These are phyloP conservation scores for Avicennia marina DNA, from an alignment of 257 asterid genomes.

Conservation along the genomic window DNA sequence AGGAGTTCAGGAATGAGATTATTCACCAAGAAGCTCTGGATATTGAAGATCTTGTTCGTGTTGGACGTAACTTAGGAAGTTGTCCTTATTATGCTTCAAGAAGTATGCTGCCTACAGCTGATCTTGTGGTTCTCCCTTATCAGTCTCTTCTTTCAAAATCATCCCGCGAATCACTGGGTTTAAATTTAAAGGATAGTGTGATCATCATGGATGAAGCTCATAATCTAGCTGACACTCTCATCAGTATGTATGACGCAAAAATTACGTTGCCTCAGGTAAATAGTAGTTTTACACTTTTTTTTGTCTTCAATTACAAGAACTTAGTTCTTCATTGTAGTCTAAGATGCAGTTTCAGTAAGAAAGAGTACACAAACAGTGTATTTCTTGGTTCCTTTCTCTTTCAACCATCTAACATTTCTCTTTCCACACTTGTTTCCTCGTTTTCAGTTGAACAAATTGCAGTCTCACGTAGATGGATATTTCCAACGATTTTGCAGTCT, in stretches of 20 bases:
- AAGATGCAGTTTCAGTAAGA: not conserved
- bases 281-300: conserved; percentile 2
- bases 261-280: conserved; percentile 75
- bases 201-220: conserved; percentile 95
- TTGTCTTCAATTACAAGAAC: not conserved
- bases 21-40: conserved; percentile 68
- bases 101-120: conserved; percentile 72
- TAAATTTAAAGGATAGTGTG: conserved; percentile 65
- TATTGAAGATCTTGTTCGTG: conserved; percentile 86
- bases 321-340: not conserved
- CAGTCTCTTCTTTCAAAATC: conserved; percentile 96
- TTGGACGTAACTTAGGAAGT: conserved; percentile 67
- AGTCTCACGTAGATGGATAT: conserved; percentile 65
- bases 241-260: conserved; percentile 82
- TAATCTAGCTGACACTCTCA: conserved; percentile 92
- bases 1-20: conserved; percentile 56
- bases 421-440: not conserved
- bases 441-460: conserved; percentile 70
- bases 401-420: not conserved
- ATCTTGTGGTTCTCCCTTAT: conserved; percentile 92
- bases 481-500: conserved; percentile 60
- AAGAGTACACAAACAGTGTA: not conserved
- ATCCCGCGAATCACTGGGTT: conserved; percentile 88
- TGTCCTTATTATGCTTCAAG: conserved; percentile 98
- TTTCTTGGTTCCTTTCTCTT: not conserved